Percentiles rank a stretch among this genome's conserved stretches.
Conservation (phyloP, 176 grass and related monocot species). For the Aegilops speltoides region DNA sequence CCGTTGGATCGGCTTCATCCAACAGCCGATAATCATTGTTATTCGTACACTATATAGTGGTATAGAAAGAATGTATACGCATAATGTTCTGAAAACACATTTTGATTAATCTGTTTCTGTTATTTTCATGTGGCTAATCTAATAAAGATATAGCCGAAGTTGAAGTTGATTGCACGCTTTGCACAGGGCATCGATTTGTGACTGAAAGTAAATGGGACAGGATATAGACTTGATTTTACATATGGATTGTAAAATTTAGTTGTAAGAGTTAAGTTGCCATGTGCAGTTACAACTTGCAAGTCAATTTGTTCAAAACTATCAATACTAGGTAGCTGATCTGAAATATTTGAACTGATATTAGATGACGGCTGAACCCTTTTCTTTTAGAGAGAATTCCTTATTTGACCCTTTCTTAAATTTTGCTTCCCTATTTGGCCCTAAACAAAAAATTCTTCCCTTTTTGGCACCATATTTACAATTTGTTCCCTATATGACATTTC, state of each 20-base stretch:
- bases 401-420: too few relatives aligned
- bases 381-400: not conserved
- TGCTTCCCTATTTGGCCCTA: too few relatives aligned
- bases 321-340: not conserved
- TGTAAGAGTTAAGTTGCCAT: not conserved
- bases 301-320: not conserved
- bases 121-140: not conserved
- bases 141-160: not conserved
- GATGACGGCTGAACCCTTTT: not conserved
- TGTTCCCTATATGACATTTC: too few relatives aligned
- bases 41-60: too few relatives aligned
- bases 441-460: too few relatives aligned
- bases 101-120: not conserved
- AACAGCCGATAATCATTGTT: too few relatives aligned
- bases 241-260: not conserved
- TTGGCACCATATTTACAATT: too few relatives aligned
- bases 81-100: not conserved
- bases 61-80: not conserved
- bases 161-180: slow-evolving; percentile 5
- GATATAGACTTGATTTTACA: slow-evolving; percentile 3
- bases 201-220: slow-evolving; percentile 9
- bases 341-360: not conserved
- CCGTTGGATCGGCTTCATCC: too few relatives aligned
- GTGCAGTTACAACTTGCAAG: not conserved
- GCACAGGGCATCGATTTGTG: not conserved